Evolutionary conservation across 768 basidiomycete species (phyloP).

Genomic region (Lactarius quietus): DNA sequence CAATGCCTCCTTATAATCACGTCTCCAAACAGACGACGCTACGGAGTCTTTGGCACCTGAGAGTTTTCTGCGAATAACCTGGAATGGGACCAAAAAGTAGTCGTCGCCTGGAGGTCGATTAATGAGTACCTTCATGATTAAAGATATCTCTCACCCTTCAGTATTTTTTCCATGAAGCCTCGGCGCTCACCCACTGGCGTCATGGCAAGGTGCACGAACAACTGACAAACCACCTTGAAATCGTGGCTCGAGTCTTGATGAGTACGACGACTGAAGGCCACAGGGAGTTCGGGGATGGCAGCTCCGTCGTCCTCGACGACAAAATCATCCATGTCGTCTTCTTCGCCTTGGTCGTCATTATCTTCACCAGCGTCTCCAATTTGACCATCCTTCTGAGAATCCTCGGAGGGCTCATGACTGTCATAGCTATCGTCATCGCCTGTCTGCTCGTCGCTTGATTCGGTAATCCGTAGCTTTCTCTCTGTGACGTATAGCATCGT

Average conservation of each 20-base stretch:
- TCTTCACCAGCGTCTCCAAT: constrained; percentile 41
- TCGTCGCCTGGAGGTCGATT: constrained; percentile 45
- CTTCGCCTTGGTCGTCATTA: constrained; percentile 33
- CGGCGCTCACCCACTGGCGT: constrained; percentile 48
- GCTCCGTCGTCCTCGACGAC: constrained; percentile 53
- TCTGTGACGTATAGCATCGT: constrained; percentile 1
- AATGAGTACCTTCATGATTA: neutral
- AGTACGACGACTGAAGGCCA: constrained; percentile 75
- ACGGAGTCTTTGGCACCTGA: constrained; percentile 67
- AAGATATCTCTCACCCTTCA: constrained; percentile 43
- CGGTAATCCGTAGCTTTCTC: constrained; percentile 17
- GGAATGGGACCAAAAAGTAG: constrained; percentile 72
- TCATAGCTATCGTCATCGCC: constrained; percentile 31
- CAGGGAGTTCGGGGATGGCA: constrained; percentile 51
- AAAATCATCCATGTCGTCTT: constrained; percentile 49
- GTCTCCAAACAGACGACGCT: constrained; percentile 79
- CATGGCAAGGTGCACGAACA: constrained; percentile 80
- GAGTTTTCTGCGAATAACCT: constrained; percentile 64
- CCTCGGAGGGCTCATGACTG: constrained; percentile 27
- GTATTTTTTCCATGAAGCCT: constrained; percentile 49
- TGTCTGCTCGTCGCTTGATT: constrained; percentile 26
- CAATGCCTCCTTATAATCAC: constrained; percentile 60
- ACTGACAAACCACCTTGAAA: constrained; percentile 85
- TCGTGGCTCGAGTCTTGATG: constrained; percentile 74
- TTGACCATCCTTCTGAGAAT: constrained; percentile 26